Evolutionary conservation across 176 grass and related monocot species (phyloP), one percentile per base, ranked within the genome.

Genomic region (Puccinellia tenuiflora): DNA sequence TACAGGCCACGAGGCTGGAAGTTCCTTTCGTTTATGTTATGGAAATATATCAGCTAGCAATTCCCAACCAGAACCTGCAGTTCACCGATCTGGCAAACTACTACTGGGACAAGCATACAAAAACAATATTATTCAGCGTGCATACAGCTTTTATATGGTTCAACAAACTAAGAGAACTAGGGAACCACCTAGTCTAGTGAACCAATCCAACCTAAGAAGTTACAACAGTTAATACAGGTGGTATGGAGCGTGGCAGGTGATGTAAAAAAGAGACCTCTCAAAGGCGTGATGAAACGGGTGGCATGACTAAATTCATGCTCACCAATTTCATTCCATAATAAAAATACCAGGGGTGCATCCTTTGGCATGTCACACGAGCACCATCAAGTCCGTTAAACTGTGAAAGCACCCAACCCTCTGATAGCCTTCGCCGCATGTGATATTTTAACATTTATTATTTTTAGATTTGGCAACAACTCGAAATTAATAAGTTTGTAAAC

Each of bases 11-110:
- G 25, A 85, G 34, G 31, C 31, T 66, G 30, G 16, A 54, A 71
- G 26, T 37, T 78, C 42, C 54, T 53, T 76, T 84, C 18, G 1
- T 52, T 76, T 28, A 50, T 76, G 73, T 65, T 64, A 84, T 6
- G 7, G 16, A 63, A 50, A n/a, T 50, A 62, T 64, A 37, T 64
- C 21, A 76, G 57, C 33, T 28, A 21, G 50, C 34, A 71, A 11
- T 71, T 18, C 48, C 24, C 16, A 71, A 52, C 65, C 16, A 57
- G 37, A 54, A 82, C 16, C 22, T 72, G 35, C 22, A 56, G 25
- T 67, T 22, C 9, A 25, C n/a, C 33, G 46, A 73, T 71, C 37
- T 59, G 9, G 67, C 51, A 57, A 82, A 71, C 30, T 59, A 56
- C 35, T 56, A 22, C 11, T 73, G 53, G 9, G n/a, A 10, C 43